phyloP scores from a whole-genome alignment of 306 rosid species.

The Oemleria cerasiformis region DNA sequence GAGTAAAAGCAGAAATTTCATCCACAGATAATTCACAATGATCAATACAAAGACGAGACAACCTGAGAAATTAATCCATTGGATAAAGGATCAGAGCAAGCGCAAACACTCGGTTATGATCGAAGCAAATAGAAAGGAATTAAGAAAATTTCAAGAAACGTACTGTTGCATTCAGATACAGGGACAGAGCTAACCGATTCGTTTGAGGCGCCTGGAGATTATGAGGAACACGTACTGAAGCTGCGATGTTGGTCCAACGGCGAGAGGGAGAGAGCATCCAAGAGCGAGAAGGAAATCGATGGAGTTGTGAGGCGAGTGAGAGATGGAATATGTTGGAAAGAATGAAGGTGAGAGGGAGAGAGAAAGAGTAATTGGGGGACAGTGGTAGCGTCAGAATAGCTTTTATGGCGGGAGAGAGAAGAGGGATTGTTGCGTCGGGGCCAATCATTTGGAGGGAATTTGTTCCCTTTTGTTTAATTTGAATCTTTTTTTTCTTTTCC shows the following conservation, averaged over 20 bases:
- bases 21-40: background rate
- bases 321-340: slow-evolving; percentile 10
- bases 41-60: background rate
- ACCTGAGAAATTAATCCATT: too few relatives aligned
- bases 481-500: background rate
- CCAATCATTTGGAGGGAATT: slow-evolving; percentile 91
- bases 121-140: background rate
- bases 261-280: background rate
- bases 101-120: background rate
- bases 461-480: slow-evolving; percentile 32
- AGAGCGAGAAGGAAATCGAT: background rate
- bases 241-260: background rate
- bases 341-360: background rate
- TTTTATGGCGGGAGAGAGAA: slow-evolving; percentile 41
- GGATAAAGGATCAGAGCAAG: background rate
- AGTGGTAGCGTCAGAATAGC: slow-evolving; percentile 21
- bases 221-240: background rate
- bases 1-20: background rate
- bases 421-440: slow-evolving; percentile 2
- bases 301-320: background rate
- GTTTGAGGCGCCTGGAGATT: background rate
- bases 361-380: slow-evolving; percentile 22
- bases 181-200: slow-evolving; percentile 12
- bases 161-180: background rate
- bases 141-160: background rate